Evolutionary conservation across 805 yeast species (phyloP), one percentile per base, ranked within the genome.

Genomic region (Candida manassasensis): DNA sequence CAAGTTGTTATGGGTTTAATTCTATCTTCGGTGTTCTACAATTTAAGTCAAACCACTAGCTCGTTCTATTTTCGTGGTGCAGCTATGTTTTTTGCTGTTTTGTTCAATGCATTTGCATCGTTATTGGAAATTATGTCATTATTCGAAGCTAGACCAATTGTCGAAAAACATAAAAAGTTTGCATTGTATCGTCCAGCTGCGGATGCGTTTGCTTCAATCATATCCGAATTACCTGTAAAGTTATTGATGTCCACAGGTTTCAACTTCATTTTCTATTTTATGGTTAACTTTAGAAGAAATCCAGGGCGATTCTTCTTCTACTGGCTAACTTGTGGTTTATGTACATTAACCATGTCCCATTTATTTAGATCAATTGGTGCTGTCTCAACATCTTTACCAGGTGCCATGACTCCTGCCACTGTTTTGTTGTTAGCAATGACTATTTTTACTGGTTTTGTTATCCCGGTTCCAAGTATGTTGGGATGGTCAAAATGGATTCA

Each of bases 171-270:
- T 52, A 78, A 79, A 49, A 70, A 72, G 32, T 84, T 80, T 47
- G 78, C 86, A 0, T 69, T 84, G 39, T 85, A 81, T 53, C 77
- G 79, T 39, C 88, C 89, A 3, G 71, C 86, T 10, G 78, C 85
- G 3, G 90, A 83, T 49, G 83, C 86, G 1, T 45, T 84, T 3
- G 80, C 86, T 0, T 63, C 77, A 4, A 63, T 78, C 30, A 40
- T 81, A 3, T 70, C 84, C 3, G 81, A 77, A 34, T 55, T 84
- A 40, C 89, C 90, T 3, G 66, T 76, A 36, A 82, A 82, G 56
- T 41, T 64, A 4, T 38, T 47, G 15, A 55, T 53, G 55, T 55
- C 65, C 4, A 37, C 52, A 12, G 38, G 50, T 11, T 61, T 63
- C 41, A 57, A 59, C 32, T 39, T 63, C 37, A 49, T 51, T 2